Conservation (phyloP, 176 grass and related monocot species). For the Aegilops sharonensis region DNA sequence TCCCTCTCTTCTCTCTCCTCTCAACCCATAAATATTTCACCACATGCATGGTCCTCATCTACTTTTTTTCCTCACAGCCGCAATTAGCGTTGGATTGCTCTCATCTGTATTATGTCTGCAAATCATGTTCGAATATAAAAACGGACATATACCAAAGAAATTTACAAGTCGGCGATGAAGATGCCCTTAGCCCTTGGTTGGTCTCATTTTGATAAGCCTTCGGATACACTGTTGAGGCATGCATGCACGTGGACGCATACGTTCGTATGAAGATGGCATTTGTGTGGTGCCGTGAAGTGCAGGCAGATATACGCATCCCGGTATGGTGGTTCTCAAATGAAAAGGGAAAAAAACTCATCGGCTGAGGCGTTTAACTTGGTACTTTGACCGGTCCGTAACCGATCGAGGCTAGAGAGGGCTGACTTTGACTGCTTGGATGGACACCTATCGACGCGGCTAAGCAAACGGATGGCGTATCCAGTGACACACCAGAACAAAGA, state of each 20-base stretch:
- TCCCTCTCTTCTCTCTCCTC: too few species aligned
- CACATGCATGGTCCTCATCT: too few species aligned
- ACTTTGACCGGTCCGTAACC: conserved; percentile 16
- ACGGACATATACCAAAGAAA: too few species aligned
- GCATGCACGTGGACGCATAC: background rate
- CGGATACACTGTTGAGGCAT: background rate
- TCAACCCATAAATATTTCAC: too few species aligned
- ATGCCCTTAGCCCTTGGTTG: too few species aligned
- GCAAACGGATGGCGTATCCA: background rate
- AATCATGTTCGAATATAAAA: too few species aligned
- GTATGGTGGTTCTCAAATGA: too few species aligned
- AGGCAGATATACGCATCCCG: background rate
- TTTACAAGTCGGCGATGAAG: too few species aligned
- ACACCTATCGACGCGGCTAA: background rate
- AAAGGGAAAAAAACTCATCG: background rate
- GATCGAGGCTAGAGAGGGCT: background rate
- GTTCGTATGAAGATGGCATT: background rate
- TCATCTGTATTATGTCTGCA: too few species aligned
- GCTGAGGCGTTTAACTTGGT: background rate
- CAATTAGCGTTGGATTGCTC: too few species aligned
- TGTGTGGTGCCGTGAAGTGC: background rate
- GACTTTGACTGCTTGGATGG: conserved; percentile 24
- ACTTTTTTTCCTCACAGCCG: too few species aligned
- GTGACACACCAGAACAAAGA: background rate
- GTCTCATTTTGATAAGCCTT: background rate